Evolutionary conservation across 129 eudicot genomes (phyloP), one percentile per base, ranked within the genome.

Genomic region (Calendula officinalis): DNA sequence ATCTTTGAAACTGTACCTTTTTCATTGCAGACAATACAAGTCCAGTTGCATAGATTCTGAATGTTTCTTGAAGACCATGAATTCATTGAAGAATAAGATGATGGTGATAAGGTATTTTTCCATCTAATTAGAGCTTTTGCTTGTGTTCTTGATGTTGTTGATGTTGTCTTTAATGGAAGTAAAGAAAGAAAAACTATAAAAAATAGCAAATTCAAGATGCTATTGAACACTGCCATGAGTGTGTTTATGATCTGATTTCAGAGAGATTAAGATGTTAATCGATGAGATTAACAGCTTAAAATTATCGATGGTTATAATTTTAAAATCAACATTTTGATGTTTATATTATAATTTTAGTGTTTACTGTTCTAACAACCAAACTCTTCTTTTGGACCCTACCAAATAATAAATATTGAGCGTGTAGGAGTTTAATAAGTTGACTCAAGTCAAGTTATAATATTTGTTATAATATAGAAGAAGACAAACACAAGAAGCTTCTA

Each of bases 91-190:
- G 85, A 43, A 73, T 89, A 69, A 15, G 82, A 60, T 12, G 59
- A 57, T 3, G 55, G 40, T 16, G 84, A 53, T 63, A 91, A 70
- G 62, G 73, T 84, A 54, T 52, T 75, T 45, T 81, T 91, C 97
- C 97, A 91, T 60, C 60, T 70, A 17, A 87, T 59, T 2, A 91
- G 79, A 40, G 95, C 84, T 73, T 82, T 59, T 84, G 95, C 94
- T 87, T 90, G 80, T 71, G 83, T 70, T 72, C 39, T 71, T 64
- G 84, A 13, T 52, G 83, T 63, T 59, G 94, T 63, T 59, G 94
- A 72, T 44, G 66, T 51, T 17, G 69, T 44, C 13, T 61, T 57
- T 5, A 73, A 43, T 52, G 87, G 80, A 59, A 76, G 65, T 57
- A 79, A 54, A 44, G 70, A 64, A 60, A 88, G 42, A 16, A 82